Evolutionary conservation across 208 protist species (phyloP), one percentile per base, ranked within the genome.

Genomic region (Angomonas deanei): DNA sequence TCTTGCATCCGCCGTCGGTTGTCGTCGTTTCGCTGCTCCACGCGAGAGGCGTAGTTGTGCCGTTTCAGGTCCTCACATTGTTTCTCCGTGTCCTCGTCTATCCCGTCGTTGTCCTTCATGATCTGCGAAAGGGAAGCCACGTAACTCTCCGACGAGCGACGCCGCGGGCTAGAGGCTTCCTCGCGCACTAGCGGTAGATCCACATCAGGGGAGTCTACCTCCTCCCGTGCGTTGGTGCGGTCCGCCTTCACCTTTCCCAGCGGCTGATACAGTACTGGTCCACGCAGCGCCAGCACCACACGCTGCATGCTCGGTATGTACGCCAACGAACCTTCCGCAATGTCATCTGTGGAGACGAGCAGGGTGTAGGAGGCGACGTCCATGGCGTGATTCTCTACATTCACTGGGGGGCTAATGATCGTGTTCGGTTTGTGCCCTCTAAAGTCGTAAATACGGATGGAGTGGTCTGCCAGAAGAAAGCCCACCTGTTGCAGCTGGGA

Each of bases 401-500:
- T 59, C 5, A 61, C 50, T 32, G 80, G 70, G 10, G 77, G 73
- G n/a, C 56, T 61, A 54, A 94, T 88, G 28, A 76, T 68, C 10
- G 74, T 64, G 24, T 82, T 31, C 13, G 88, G 69, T 24, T 77
- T 76, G 61, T 65, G 82, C 19, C 76, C 81, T 48, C 82, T 75
- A 23, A 80, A 74, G 39, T 94, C 88, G 61, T 88, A 91, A 27
- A 94, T 61, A 33, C 79, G 76, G 46, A 94, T 78, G 66, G 68
- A 76, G 71, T 84, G 80, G 62, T 94, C 82, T 0, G 74, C 66
- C 38, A 77, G 71, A 8, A 94, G 69, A 6, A 94, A 53, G 15
- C 80, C 82, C 23, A 94, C 61, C 48, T 76, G 82, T 27, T 82
- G 61, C 27, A 64, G 66, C n/a, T 57, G 46, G 15, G 72, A 63